These are phyloP conservation scores for Diplocarpon mali DNA, from an alignment of 2,329 filamentous ascomycete species.

Conservation along the genomic window DNA sequence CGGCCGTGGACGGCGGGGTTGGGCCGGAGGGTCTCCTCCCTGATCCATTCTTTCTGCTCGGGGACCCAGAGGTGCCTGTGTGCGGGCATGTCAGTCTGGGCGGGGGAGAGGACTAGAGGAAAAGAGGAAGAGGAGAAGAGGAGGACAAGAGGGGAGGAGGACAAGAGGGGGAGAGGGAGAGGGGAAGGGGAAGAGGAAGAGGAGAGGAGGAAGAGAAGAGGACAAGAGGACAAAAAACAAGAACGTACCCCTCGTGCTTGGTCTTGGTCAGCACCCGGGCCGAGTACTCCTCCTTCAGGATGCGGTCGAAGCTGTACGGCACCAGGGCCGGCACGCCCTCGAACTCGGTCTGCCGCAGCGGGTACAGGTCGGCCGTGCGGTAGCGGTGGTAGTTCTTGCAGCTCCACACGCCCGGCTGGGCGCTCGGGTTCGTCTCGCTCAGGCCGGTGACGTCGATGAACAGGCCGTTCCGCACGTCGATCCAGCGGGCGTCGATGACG, in stretches of 20 bases:
- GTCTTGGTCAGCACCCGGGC: slow-evolving; percentile 48
- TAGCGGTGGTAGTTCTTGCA: slow-evolving; percentile 77
- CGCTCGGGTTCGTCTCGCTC: slow-evolving; percentile 50
- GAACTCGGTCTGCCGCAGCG: slow-evolving; percentile 61
- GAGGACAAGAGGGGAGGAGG: slow-evolving; percentile 3
- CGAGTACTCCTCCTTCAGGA: slow-evolving; percentile 55
- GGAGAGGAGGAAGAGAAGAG: neutral
- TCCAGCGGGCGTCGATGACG: slow-evolving; percentile 77
- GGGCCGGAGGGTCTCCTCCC: slow-evolving; percentile 20
- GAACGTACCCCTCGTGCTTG: slow-evolving; percentile 48
- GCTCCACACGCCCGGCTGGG: slow-evolving; percentile 54
- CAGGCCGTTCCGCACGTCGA: slow-evolving; percentile 63
- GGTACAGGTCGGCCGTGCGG: slow-evolving; percentile 59
- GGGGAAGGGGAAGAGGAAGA: no score
- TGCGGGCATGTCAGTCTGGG: no score
- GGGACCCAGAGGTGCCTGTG: slow-evolving; percentile 49
- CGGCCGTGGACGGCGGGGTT: neutral
- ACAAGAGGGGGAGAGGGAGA: no score
- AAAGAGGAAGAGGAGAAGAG: no score
- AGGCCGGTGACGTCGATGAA: slow-evolving; percentile 78
- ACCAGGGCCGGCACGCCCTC: slow-evolving; percentile 62
- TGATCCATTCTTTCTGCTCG: slow-evolving; percentile 48
- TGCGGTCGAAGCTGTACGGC: slow-evolving; percentile 56
- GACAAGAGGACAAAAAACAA: no score
- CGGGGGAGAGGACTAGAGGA: no score